Evolutionary conservation across 1,284 basidiomycete genomes (phyloP).

Genomic region (Rhizopogon parksii): DNA sequence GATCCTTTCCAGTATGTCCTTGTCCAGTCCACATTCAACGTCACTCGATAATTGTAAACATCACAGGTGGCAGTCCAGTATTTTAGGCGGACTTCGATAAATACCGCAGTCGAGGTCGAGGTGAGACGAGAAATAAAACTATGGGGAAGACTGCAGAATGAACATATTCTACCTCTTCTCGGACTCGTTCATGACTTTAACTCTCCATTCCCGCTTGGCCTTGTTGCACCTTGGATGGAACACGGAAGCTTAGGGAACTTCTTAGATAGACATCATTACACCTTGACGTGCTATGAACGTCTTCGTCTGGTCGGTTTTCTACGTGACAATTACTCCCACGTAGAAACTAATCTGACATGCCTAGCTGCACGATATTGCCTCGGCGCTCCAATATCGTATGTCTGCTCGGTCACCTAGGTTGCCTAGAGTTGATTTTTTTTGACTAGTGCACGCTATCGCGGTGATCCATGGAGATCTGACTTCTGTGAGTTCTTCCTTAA

Average conservation of each 20-base stretch:
- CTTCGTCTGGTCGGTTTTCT: not conserved
- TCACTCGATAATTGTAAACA: not conserved
- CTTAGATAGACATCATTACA: not conserved
- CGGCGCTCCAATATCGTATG: conserved; percentile 1
- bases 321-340: not conserved
- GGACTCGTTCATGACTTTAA: conserved; percentile 1
- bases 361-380: conserved; percentile 1
- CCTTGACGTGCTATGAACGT: not conserved
- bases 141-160: conserved; percentile 2
- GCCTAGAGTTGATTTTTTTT: not conserved
- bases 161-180: conserved; percentile 3
- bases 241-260: not conserved
- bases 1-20: not conserved
- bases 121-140: conserved; percentile 5
- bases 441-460: not conserved
- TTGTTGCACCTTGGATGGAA: conserved; percentile 6
- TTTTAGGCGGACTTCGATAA: not conserved
- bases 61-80: not conserved
- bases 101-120: not conserved
- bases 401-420: not conserved
- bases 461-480: conserved; percentile 1
- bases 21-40: too few species aligned
- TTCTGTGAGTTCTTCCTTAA: not conserved
- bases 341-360: not conserved
- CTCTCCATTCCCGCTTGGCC: not conserved